These are phyloP conservation scores for Ceratobasidium sp. DNA, from an alignment of 1,284 basidiomycete genomes.

Conservation along the genomic window DNA sequence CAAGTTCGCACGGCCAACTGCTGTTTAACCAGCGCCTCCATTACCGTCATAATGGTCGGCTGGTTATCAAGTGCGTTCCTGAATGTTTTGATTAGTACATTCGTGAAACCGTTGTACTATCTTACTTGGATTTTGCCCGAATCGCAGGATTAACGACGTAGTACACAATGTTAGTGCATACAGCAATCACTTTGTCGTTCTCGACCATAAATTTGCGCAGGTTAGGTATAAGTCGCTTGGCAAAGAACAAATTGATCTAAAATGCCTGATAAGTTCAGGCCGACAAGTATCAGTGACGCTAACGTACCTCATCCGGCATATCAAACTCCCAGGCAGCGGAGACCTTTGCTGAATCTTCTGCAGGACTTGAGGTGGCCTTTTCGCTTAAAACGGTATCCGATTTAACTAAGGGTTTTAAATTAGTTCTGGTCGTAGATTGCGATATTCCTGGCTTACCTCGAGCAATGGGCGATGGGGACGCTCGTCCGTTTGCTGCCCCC, in stretches of 20 bases:
- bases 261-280: not conserved
- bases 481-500: constrained; percentile 69
- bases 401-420: constrained; percentile 34
- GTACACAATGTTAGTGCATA: constrained; percentile 88
- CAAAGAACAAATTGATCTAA: constrained; percentile 82
- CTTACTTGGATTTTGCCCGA: constrained; percentile 69
- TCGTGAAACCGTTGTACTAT: constrained; percentile 62
- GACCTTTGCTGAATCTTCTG: constrained; percentile 44
- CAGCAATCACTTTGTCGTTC: constrained; percentile 82
- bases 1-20: constrained; percentile 87
- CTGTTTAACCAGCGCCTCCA: constrained; percentile 84
- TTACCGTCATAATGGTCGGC: constrained; percentile 73
- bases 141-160: constrained; percentile 87
- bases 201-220: constrained; percentile 88
- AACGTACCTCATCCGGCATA: constrained; percentile 54
- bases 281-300: not conserved
- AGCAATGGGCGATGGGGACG: constrained; percentile 67
- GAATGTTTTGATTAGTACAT: constrained; percentile 20
- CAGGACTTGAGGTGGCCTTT: constrained; percentile 33
- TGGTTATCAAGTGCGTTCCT: constrained; percentile 79
- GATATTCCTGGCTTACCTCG: constrained; percentile 58
- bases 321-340: constrained; percentile 46
- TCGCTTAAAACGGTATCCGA: constrained; percentile 25
- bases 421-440: constrained; percentile 47
- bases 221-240: constrained; percentile 78